Conservation (phyloP, 768 basidiomycete genomes). For the Russula lepida region DNA sequence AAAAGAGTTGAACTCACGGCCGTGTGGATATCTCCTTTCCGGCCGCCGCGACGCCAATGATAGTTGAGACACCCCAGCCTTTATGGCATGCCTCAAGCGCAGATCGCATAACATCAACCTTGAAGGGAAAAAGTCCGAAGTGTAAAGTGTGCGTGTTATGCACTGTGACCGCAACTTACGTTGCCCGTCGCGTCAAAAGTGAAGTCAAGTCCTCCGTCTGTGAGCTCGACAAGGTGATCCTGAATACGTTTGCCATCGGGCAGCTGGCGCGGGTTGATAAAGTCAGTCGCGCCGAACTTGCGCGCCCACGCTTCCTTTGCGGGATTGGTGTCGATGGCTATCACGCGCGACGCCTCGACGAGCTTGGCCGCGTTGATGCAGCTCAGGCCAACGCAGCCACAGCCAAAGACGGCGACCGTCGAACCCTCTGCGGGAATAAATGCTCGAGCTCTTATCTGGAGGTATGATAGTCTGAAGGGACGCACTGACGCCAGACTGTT, state of each 20-base stretch:
- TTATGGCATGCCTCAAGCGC: conserved; percentile 99
- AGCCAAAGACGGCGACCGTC: conserved; percentile 90
- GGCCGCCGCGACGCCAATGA: conserved; percentile 96
- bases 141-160: too few species aligned
- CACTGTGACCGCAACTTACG: conserved; percentile 37
- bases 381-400: conserved; percentile 93
- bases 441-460: neutral
- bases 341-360: conserved; percentile 80
- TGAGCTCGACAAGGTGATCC: conserved; percentile 82
- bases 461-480: conserved; percentile 8
- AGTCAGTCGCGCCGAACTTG: conserved; percentile 93
- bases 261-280: conserved; percentile 72
- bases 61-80: conserved; percentile 94
- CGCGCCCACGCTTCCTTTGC: conserved; percentile 79
- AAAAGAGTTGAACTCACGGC: conserved; percentile 24
- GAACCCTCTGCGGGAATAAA: conserved; percentile 51
- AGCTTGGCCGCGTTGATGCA: conserved; percentile 71
- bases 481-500: conserved; percentile 80
- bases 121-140: neutral
- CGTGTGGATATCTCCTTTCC: conserved; percentile 62
- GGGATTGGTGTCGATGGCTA: conserved; percentile 87
- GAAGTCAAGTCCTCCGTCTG: conserved; percentile 94
- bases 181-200: conserved; percentile 98
- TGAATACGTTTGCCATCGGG: conserved; percentile 79
- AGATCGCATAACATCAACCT: conserved; percentile 89